Evolutionary conservation across 2,329 filamentous ascomycete species (phyloP).

Genomic region (Botryosphaeria agaves): DNA sequence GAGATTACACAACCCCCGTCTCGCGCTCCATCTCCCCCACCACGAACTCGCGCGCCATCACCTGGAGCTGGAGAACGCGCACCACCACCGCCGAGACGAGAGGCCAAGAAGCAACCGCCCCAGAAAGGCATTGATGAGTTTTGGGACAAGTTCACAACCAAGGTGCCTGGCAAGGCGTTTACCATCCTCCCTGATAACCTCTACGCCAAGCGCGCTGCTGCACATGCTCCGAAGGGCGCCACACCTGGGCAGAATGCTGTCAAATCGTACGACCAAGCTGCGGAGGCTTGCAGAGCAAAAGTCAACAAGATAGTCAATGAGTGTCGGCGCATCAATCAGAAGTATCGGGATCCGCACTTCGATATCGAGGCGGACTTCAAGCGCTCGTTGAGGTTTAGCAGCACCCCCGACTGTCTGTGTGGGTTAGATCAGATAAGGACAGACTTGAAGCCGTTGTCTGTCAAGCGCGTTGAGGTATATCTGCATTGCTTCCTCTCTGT

Average conservation of each 20-base stretch:
- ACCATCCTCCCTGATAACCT: slow-evolving; percentile 53
- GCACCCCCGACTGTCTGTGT: slow-evolving; percentile 30
- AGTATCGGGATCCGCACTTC: slow-evolving; percentile 76
- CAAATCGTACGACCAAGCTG: slow-evolving; percentile 57
- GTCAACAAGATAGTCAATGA: slow-evolving; percentile 40
- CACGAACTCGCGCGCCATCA: too few species aligned
- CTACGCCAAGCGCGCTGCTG: slow-evolving; percentile 43
- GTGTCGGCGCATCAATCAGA: slow-evolving; percentile 64
- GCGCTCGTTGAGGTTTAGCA: slow-evolving; percentile 10
- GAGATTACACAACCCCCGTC: too few species aligned
- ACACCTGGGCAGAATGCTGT: slow-evolving; percentile 44
- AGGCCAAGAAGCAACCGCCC: slow-evolving; percentile 34
- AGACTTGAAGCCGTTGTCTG: slow-evolving; percentile 45
- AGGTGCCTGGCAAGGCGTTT: slow-evolving; percentile 54
- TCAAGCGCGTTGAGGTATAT: slow-evolving; percentile 49
- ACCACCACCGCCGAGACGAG: neutral
- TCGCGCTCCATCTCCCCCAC: too few species aligned
- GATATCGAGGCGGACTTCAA: slow-evolving; percentile 67
- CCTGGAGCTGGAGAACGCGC: neutral
- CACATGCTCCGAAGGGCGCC: slow-evolving; percentile 33
- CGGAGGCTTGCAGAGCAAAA: slow-evolving; percentile 45
- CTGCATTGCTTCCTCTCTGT: too few species aligned
- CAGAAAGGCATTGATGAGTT: slow-evolving; percentile 56
- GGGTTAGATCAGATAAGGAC: slow-evolving; percentile 22
- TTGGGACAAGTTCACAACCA: slow-evolving; percentile 52